A percentile compares a stretch with the other conserved stretches of the same genome.
Conservation (phyloP, 805 yeast species). For the Nematodospora valgi region DNA sequence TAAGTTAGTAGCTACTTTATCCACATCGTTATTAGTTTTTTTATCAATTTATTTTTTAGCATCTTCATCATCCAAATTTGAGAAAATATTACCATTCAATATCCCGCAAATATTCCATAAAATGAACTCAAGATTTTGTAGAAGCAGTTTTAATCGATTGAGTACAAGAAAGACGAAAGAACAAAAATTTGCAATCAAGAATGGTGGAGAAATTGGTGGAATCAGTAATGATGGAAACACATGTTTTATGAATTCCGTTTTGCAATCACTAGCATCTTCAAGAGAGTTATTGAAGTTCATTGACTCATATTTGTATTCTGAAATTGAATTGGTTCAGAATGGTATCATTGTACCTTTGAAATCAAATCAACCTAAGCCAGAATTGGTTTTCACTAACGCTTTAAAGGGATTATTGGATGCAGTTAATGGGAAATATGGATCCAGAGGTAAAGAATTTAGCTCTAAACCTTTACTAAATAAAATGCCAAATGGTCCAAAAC, state of each 20-base stretch:
- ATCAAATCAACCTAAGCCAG: slow-evolving; percentile 18
- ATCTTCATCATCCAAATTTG: not conserved
- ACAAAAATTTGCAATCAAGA: slow-evolving; percentile 41
- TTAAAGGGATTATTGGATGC: slow-evolving; percentile 50
- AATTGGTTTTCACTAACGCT: slow-evolving; percentile 49
- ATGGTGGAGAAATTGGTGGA: slow-evolving; percentile 82
- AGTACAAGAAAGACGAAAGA: slow-evolving; percentile 15
- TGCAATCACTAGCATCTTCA: slow-evolving; percentile 80
- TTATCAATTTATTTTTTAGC: slow-evolving; percentile 7
- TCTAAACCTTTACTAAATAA: slow-evolving; percentile 58
- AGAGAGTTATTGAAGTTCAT: slow-evolving; percentile 55
- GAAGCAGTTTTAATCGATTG: slow-evolving; percentile 1
- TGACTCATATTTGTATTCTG: slow-evolving; percentile 33
- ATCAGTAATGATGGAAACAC: slow-evolving; percentile 88
- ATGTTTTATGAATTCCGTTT: slow-evolving; percentile 89
- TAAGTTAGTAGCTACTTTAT: slow-evolving; percentile 8
- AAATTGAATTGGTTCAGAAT: slow-evolving; percentile 15
- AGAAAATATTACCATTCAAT: slow-evolving; percentile 4
- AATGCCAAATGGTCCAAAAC: slow-evolving; percentile 77
- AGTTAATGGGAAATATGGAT: slow-evolving; percentile 54
- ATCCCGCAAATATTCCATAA: slow-evolving; percentile 11
- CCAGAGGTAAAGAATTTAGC: slow-evolving; percentile 56
- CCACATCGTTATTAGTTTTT: slow-evolving; percentile 12
- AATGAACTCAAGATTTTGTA: slow-evolving; percentile 15
- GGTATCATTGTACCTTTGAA: slow-evolving; percentile 11